phyloP scores from a whole-genome alignment of 345 rosid genomes.

The Eucalyptus virginea region DNA sequence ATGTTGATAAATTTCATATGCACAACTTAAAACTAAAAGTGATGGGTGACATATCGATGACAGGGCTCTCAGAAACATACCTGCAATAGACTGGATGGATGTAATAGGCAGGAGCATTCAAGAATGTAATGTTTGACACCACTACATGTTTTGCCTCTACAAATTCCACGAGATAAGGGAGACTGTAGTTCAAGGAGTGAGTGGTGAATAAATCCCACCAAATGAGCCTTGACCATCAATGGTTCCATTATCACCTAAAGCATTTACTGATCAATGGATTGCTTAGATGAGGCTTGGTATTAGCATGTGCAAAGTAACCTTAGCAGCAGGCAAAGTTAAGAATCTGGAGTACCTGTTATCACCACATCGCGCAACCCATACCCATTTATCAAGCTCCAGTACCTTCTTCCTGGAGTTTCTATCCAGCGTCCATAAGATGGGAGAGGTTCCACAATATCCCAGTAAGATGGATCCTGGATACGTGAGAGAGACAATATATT shows the following conservation, averaged over 20 bases:
- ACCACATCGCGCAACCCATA: conserved; percentile 62
- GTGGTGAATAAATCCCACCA: conserved; percentile 84
- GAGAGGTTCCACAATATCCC: conserved; percentile 70
- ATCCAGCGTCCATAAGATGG: conserved; percentile 86
- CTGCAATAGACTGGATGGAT: conserved; percentile 94
- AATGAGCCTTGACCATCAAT: conserved; percentile 82
- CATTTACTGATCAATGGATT: neutral
- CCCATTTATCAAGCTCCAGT: conserved; percentile 77
- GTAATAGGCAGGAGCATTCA: conserved; percentile 67
- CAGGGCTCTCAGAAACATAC: conserved; percentile 3
- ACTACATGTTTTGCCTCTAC: conserved; percentile 36
- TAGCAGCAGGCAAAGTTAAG: neutral
- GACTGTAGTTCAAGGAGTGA: conserved; percentile 60
- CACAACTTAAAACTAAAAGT: neutral
- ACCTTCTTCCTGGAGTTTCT: conserved; percentile 65
- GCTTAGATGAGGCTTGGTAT: neutral
- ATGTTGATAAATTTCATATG: neutral
- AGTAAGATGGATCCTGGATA: conserved; percentile 61
- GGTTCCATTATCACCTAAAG: conserved; percentile 78
- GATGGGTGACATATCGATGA: neutral
- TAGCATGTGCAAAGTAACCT: neutral
- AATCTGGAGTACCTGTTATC: conserved; percentile 40
- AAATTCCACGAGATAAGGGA: conserved; percentile 83
- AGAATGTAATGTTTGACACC: conserved; percentile 69
- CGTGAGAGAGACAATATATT: neutral